Evolutionary conservation across 805 yeast genomes (phyloP), one percentile per base, ranked within the genome.

Genomic region (Candida nemodendra): DNA sequence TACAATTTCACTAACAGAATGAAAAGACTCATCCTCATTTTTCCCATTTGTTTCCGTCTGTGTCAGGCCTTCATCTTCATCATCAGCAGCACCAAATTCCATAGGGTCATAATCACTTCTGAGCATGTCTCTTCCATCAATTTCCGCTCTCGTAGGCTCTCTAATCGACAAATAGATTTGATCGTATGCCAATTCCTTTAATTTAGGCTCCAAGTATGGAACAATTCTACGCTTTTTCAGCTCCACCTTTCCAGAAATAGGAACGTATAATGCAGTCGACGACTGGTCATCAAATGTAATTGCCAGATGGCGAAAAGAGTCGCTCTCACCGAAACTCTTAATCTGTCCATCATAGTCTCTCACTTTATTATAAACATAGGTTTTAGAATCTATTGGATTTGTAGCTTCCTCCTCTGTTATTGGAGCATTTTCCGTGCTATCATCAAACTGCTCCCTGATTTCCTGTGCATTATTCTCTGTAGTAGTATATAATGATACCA

Each of bases 151-250:
- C 9, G 82, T 80, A 34, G 90, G 84, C 51, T 84, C 90, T 57
- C 91, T 74, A 38, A 87, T 63, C 33, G 71, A 68, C 45, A 82
- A 66, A 36, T 80, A 76, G 32, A 87, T 68, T 29, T 71, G 75
- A 56, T 81, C 91, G 44, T 74, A 63, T 17, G 84, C 78, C 38
- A 74, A 64, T 22, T 73, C 79, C 39, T 72, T 71, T 39, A 80
- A 70, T 35, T 74, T 72, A 23, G 77, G 74, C 47, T 74, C 74
- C 47, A 78, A 64, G 37, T 69, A 74, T 32, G 78, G 70, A 26
- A 78, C 81, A 11, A 88, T 78, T 62, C 96, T 79, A 59, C 95
- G 80, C 58, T 91, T 83, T 66, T 85, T 88, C 57, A 93, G 76
- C 48, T 83, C 93, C 29, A 87, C 72, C 50, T 82, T 79, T 24